Percentiles rank a stretch among this genome's conserved stretches.
phyloP scores from a whole-genome alignment of 208 protist genomes.

The Novymonas esmeraldas region DNA sequence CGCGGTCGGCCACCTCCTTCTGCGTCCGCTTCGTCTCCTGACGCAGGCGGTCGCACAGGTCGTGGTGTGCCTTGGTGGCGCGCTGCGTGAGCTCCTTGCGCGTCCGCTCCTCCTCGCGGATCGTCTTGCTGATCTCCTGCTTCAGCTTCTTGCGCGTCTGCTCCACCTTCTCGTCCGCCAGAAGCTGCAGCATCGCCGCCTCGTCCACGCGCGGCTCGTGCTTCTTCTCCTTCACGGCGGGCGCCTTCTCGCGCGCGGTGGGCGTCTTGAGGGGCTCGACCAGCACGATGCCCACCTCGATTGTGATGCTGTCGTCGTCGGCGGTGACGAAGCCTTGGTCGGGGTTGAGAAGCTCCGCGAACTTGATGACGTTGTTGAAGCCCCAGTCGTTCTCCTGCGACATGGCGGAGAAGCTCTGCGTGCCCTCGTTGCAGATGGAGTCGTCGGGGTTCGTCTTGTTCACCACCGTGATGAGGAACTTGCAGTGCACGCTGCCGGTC shows the following conservation, averaged over 20 bases:
- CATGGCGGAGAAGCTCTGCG: conserved; percentile 83
- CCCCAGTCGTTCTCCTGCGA: conserved; percentile 93
- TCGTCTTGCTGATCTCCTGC: conserved; percentile 77
- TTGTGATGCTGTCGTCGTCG: conserved; percentile 84
- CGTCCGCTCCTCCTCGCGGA: conserved; percentile 84
- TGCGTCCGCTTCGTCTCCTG: conserved; percentile 75
- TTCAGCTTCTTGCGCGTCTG: conserved; percentile 75
- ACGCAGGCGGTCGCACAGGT: conserved; percentile 68
- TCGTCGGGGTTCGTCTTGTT: conserved; percentile 86
- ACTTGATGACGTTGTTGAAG: conserved; percentile 91
- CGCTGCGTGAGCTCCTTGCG: conserved; percentile 82
- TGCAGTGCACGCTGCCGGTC: conserved; percentile 90
- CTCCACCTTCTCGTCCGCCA: conserved; percentile 81
- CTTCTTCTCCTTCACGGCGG: conserved; percentile 64
- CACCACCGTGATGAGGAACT: conserved; percentile 91
- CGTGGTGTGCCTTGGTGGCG: conserved; percentile 68
- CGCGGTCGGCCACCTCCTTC: conserved; percentile 76
- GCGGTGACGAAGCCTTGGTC: conserved; percentile 74
- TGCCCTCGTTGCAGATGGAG: conserved; percentile 92
- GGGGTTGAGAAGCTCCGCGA: conserved; percentile 78
- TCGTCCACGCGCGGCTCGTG: conserved; percentile 69
- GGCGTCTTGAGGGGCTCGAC: conserved; percentile 75
- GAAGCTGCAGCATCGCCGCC: conserved; percentile 67
- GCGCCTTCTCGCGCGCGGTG: conserved; percentile 43
- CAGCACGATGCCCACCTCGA: conserved; percentile 89